Percentiles rank a stretch among this genome's conserved stretches.
phyloP scores from a whole-genome alignment of 306 rosid genomes.

The Oxytropis ochrocephala region DNA sequence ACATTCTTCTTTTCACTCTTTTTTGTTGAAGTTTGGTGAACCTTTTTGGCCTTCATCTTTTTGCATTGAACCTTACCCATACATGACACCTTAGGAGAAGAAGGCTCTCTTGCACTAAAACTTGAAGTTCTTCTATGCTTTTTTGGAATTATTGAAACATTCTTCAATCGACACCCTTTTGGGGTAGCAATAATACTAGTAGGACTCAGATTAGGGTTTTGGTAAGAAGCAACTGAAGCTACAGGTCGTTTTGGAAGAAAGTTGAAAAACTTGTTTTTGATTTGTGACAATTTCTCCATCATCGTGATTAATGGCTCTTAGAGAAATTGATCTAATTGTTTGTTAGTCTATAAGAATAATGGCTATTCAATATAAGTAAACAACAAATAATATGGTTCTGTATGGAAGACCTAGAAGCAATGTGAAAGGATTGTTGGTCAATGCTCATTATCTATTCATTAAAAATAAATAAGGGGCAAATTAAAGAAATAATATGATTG shows the following conservation, averaged over 20 bases:
- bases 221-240: constrained; percentile 11
- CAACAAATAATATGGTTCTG: background rate
- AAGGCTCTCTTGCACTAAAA: constrained; percentile 28
- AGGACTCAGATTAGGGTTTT: constrained; percentile 31
- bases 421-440: background rate
- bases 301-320: background rate
- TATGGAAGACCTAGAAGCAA: background rate
- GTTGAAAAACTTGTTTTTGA: constrained; percentile 16
- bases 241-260: constrained; percentile 19
- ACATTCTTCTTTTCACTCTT: background rate
- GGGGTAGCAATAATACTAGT: background rate
- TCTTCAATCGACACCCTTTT: background rate
- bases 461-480: background rate
- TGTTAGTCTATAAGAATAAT: background rate
- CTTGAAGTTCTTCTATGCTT: constrained; percentile 30
- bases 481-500: constrained; percentile 23
- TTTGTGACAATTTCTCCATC: constrained; percentile 27
- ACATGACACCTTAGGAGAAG: constrained; percentile 47
- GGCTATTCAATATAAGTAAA: background rate
- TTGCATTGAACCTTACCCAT: constrained; percentile 31
- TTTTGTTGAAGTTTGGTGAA: background rate
- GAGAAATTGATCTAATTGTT: background rate
- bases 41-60: background rate
- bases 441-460: background rate
- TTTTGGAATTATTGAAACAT: constrained; percentile 25